These are phyloP conservation scores for Kernera saxatilis DNA, from an alignment of 345 rosid genomes.

Conservation along the genomic window DNA sequence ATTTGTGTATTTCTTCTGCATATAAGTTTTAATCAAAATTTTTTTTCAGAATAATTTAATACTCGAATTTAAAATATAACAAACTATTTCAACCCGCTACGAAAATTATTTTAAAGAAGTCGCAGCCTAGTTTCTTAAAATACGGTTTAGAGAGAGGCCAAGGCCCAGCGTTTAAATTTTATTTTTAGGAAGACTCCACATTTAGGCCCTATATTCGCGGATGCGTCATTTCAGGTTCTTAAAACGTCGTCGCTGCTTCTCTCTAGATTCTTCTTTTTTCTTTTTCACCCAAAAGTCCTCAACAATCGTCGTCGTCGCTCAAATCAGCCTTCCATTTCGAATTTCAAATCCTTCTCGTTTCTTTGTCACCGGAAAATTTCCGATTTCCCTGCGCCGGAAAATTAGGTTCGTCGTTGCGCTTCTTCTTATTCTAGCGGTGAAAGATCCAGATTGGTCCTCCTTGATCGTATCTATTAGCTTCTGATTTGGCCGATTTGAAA, in stretches of 20 bases:
- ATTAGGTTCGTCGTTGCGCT: neutral
- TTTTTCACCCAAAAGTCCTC: neutral
- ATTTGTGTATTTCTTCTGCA: too few relatives aligned
- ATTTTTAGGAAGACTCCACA: conserved; percentile 2
- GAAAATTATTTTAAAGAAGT: too few relatives aligned
- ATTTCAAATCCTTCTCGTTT: neutral
- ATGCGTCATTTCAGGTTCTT: conserved; percentile 5
- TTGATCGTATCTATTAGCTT: neutral
- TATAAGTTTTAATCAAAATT: too few relatives aligned
- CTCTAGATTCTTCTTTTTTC: conserved; percentile 25
- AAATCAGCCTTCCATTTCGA: neutral
- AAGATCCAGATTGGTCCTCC: neutral
- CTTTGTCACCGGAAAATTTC: neutral
- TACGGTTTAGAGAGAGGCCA: neutral
- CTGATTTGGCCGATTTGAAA: neutral
- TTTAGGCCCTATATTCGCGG: conserved; percentile 28
- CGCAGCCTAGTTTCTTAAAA: too few relatives aligned
- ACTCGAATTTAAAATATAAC: too few relatives aligned
- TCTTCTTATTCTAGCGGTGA: neutral
- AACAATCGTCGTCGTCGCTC: neutral
- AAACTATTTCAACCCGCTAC: too few relatives aligned
- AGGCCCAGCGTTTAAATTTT: neutral
- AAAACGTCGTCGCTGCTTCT: conserved; percentile 14
- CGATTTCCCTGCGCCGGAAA: neutral
- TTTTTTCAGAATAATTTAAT: too few relatives aligned